Conservation (phyloP, 2,329 filamentous ascomycete species). For the Ambrosiella beaveri region DNA sequence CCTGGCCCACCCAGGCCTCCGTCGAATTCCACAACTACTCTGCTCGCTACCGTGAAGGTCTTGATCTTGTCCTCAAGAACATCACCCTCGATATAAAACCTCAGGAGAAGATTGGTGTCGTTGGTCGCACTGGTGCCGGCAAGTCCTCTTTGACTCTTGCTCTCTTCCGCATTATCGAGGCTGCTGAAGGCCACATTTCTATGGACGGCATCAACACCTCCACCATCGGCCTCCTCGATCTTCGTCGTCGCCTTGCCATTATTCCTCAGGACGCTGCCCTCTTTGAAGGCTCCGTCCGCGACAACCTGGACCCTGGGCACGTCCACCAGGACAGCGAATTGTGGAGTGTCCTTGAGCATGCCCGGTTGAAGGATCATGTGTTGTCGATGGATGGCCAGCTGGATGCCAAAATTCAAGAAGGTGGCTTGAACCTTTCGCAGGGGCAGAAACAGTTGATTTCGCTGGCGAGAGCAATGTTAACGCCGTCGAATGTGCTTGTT, state of each 20-base stretch:
- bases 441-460: slow-evolving; percentile 91
- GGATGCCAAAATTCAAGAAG: slow-evolving; percentile 83
- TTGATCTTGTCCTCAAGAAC: slow-evolving; percentile 86
- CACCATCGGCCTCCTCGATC: slow-evolving; percentile 72
- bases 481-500: slow-evolving; percentile 91
- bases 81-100: slow-evolving; percentile 85
- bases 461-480: slow-evolving; percentile 79
- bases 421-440: slow-evolving; percentile 85
- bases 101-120: slow-evolving; percentile 94
- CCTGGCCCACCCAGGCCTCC: slow-evolving; percentile 80
- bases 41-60: slow-evolving; percentile 73
- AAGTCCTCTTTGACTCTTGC: slow-evolving; percentile 89
- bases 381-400: slow-evolving; percentile 72
- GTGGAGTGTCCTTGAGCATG: slow-evolving; percentile 91
- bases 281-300: slow-evolving; percentile 81
- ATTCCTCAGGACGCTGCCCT: slow-evolving; percentile 95
- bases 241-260: slow-evolving; percentile 79
- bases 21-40: slow-evolving; percentile 89
- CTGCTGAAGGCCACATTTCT: slow-evolving; percentile 62
- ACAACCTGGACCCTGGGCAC: slow-evolving; percentile 89
- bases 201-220: slow-evolving; percentile 86
- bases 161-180: slow-evolving; percentile 90
- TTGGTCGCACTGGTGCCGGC: slow-evolving; percentile 86
- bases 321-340: slow-evolving; percentile 94
- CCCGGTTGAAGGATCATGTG: slow-evolving; percentile 81